These are phyloP conservation scores for Pythium biforme DNA, from an alignment of 352 stramenopile genomes.

Conservation along the genomic window DNA sequence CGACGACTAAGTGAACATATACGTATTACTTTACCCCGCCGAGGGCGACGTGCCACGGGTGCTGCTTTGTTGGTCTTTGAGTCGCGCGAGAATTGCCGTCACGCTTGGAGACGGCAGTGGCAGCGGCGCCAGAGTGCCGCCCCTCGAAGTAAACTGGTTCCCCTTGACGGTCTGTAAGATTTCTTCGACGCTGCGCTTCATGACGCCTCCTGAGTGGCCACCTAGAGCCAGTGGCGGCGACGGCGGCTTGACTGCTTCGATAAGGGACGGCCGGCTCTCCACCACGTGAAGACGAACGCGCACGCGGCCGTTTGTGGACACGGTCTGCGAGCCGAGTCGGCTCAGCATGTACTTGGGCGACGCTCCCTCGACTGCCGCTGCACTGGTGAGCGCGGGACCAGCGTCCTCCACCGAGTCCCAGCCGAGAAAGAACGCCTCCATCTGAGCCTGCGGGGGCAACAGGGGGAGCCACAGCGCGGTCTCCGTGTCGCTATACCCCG, in stretches of 20 bases:
- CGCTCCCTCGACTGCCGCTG: not conserved
- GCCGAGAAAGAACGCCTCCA: constrained; percentile 70
- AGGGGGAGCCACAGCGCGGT: constrained; percentile 41
- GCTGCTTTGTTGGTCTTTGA: constrained; percentile 29
- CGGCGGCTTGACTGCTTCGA: not conserved
- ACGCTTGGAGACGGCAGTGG: constrained; percentile 21
- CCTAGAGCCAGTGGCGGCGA: not conserved
- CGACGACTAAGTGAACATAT: constrained; percentile 61
- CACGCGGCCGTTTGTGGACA: constrained; percentile 36
- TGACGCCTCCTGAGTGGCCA: not conserved
- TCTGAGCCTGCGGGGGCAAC: constrained; percentile 33
- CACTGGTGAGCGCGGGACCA: not conserved
- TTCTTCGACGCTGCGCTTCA: constrained; percentile 76
- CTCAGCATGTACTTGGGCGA: constrained; percentile 2
- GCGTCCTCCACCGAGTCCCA: constrained; percentile 29
- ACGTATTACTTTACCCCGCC: not conserved
- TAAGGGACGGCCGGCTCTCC: not conserved
- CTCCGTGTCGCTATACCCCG: constrained; percentile 37
- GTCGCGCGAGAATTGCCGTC: constrained; percentile 30
- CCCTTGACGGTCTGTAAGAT: constrained; percentile 56
- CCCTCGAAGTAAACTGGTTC: constrained; percentile 27
- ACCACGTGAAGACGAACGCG: constrained; percentile 36
- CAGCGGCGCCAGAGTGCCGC: constrained; percentile 16
- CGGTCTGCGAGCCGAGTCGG: constrained; percentile 36
- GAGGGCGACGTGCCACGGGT: constrained; percentile 11